Base-by-base conservation (phyloP, 805 yeast genomes). In the Candida lessepsii region DNA sequence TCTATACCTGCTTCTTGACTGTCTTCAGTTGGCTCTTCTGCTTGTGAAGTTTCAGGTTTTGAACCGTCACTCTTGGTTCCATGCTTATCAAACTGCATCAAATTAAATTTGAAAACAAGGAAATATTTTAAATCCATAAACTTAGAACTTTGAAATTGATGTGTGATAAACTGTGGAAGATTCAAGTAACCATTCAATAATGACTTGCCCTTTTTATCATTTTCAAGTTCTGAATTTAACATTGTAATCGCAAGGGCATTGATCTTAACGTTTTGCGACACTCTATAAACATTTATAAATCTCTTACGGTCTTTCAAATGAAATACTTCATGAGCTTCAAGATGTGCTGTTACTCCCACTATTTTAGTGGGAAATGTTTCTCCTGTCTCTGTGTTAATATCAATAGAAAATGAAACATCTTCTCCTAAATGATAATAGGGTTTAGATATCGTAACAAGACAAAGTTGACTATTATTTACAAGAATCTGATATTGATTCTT, bases 281-380 rank as follows among this genome's bases (percentile, higher is more conserved):
- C 70, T 37, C 60, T 56, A 49, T 63, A 67, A 9, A 51, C 41
- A 38, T 68, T 61, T 11, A 42, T 47, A 29, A 38, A 49, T 19
- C 35, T 9, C 2, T 47, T 42, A 15, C 36, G 28, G 6, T 41
- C 39, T 15, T 44, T 37, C 13, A 53, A 37, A 42, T 67, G 69
- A 47, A 57, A 67, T 3, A 50, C 36, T 40, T 69, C 73, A 39
- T 63, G 65, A 9, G 71, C 73, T 45, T 67, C 73, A n/a, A 67
- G 33, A 41, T 61, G 63, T 8, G 50, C 54, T 4, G 62, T 51
- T 17, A 58, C 41, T 1, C 74, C 74, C 1, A 57, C 62, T 5
- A 67, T 57, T 28, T 56, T 57, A 1, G 62, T 50, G 16, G 33
- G 23, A n/a, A 39, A 15, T 3, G 35, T 39, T 2, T 14, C 11